Evolutionary conservation across 2,329 filamentous ascomycete species (phyloP).

Genomic region (Apiospora rasikravindrae): DNA sequence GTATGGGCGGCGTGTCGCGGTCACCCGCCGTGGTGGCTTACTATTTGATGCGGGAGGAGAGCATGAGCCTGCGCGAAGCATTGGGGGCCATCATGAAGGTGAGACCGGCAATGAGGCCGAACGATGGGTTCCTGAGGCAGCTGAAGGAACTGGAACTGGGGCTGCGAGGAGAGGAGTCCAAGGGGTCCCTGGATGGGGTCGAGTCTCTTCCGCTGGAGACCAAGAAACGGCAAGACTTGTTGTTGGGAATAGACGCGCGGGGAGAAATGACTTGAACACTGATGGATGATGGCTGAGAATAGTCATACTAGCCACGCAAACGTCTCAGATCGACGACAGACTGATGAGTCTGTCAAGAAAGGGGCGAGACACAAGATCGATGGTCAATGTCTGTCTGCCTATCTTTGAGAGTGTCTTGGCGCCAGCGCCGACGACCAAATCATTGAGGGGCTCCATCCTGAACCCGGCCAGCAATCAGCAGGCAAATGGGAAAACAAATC

Average conservation of each 20-base stretch:
- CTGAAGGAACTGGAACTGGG: conserved; percentile 11
- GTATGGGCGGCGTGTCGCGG: conserved; percentile 4
- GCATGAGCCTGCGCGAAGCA: conserved; percentile 16
- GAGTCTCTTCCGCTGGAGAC: conserved; percentile 5
- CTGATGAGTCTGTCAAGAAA: not conserved
- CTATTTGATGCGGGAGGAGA: conserved; percentile 17
- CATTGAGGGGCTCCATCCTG: not conserved
- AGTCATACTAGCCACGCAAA: not conserved
- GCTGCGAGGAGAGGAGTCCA: not conserved
- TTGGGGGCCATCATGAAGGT: not conserved
- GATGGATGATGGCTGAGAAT: not conserved
- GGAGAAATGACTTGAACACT: not conserved
- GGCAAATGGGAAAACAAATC: no score
- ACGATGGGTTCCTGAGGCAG: conserved; percentile 20
- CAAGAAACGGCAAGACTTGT: not conserved
- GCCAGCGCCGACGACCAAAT: not conserved
- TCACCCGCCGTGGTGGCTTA: conserved; percentile 15
- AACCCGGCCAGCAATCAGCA: no score
- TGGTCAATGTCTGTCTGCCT: not conserved
- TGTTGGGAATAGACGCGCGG: not conserved
- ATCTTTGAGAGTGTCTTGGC: not conserved
- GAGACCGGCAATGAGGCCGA: conserved; percentile 4
- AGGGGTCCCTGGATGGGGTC: conserved; percentile 1
- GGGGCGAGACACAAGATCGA: not conserved
- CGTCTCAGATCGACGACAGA: no score